Evolutionary conservation across 1,284 basidiomycete genomes (phyloP).

Genomic region (Malassezia slooffiae): DNA sequence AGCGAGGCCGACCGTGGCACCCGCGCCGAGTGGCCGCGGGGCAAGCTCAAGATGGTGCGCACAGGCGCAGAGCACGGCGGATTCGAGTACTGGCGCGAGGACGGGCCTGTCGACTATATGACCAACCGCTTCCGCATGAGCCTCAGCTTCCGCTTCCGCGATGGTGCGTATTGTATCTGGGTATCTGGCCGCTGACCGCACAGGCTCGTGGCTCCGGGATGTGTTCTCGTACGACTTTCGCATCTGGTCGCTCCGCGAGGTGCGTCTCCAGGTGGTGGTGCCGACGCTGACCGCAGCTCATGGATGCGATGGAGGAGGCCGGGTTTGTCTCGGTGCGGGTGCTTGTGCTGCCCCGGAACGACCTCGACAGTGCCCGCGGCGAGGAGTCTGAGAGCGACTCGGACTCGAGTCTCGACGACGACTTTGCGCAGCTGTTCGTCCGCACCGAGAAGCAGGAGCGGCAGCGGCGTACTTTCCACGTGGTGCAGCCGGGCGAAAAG

Average conservation of each 20-base stretch:
- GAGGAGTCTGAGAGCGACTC: slow-evolving; percentile 1
- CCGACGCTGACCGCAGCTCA: slow-evolving; percentile 9
- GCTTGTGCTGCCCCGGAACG: slow-evolving; percentile 24
- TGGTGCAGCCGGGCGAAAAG: slow-evolving; percentile 20
- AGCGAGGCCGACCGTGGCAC: slow-evolving; percentile 12
- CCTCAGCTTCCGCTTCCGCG: slow-evolving; percentile 28
- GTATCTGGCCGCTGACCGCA: too few relatives aligned
- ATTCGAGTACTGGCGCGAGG: slow-evolving; percentile 40
- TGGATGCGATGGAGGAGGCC: slow-evolving; percentile 32
- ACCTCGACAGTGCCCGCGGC: slow-evolving; percentile 9
- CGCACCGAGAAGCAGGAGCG: slow-evolving; percentile 26
- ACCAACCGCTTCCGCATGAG: slow-evolving; percentile 38
- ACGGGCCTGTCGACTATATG: slow-evolving; percentile 28
- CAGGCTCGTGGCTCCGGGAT: slow-evolving; percentile 29
- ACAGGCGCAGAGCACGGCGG: slow-evolving; percentile 23
- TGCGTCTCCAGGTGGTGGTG: background rate
- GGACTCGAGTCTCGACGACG: background rate
- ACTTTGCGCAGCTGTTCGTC: slow-evolving; percentile 16
- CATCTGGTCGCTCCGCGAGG: slow-evolving; percentile 28
- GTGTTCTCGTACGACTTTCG: slow-evolving; percentile 34
- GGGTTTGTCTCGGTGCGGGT: slow-evolving; percentile 27
- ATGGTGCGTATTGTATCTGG: slow-evolving; percentile 14
- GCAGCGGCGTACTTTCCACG: slow-evolving; percentile 20
- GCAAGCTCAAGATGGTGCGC: slow-evolving; percentile 27
- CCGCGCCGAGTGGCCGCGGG: slow-evolving; percentile 30